Evolutionary conservation across 257 asterid genomes (phyloP), one percentile per base, ranked within the genome.

Genomic region (Thymus mandschuricus): DNA sequence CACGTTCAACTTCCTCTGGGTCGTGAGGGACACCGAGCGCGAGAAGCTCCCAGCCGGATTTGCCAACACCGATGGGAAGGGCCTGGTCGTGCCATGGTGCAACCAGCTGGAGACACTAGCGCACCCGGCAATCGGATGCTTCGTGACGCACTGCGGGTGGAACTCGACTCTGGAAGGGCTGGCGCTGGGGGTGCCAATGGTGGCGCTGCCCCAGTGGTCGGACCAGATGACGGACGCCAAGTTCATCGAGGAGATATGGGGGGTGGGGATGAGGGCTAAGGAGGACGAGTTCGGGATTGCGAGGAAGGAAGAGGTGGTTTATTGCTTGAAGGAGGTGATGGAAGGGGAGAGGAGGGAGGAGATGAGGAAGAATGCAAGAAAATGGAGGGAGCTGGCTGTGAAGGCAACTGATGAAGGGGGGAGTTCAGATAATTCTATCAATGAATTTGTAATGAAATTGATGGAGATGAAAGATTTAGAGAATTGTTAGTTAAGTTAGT

Each of bases 91-190:
- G 31, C 56, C 92, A 2, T 89, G 95, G 96, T 87, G 95, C 73
- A 86, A 87, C 28, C 96, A 89, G 41, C 88, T 89, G 1, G 95
- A 87, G 75, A 64, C 69, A 66, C 66, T 89, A 58, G 78, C 84
- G 1, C 83, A 89, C 8, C 86, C 76, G 0, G 85, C 89, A 3
- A 41, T 87, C 0, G 90, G 96, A 2, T 87, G 92, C 28, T 89
- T 89, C 6, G 83, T 89, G 40, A 89, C 91, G 10, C 96, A 89
- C 50, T 89, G 92, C 5, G 91, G 92, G 11, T 86, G 92, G 88
- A 88, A 86, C 77, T 88, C 90, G 30, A 86, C 90, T 1, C 77
- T 86, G 0, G 93, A 89, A 72, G 89, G 86, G 15, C 38, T 89
- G 65, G 69, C 85, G 38, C 78, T 87, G 1, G 93, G 96, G 0